These are phyloP conservation scores for Chrysoporthe austroafricana DNA, from an alignment of 2,329 filamentous ascomycete species.

Conservation along the genomic window DNA sequence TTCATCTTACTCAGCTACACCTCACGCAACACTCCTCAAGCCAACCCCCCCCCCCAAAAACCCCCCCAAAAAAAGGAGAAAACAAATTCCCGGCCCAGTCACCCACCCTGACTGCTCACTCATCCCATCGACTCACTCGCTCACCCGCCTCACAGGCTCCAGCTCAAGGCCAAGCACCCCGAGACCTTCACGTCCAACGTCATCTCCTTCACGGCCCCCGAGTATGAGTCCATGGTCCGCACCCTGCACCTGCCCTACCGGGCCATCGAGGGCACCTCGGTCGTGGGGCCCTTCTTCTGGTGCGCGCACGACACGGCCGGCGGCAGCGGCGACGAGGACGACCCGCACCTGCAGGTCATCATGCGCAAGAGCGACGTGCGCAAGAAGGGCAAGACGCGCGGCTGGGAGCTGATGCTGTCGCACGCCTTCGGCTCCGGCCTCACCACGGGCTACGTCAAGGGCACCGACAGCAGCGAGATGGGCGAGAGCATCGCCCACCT, in stretches of 20 bases:
- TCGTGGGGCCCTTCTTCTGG: constrained; percentile 69
- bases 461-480: constrained; percentile 61
- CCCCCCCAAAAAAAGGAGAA: too few relatives aligned
- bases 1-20: too few relatives aligned
- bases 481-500: constrained; percentile 54
- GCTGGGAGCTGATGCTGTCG: constrained; percentile 67
- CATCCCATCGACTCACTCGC: not conserved
- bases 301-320: constrained; percentile 60
- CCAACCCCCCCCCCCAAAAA: not conserved
- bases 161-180: constrained; percentile 58
- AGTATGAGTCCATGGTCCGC: constrained; percentile 61
- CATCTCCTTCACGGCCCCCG: constrained; percentile 54
- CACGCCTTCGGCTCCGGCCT: constrained; percentile 58
- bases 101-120: not conserved
- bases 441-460: constrained; percentile 65
- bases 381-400: constrained; percentile 65
- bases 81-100: too few relatives aligned
- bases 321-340: constrained; percentile 45
- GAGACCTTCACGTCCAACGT: constrained; percentile 62
- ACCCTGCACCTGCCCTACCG: constrained; percentile 57
- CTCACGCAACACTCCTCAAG: not conserved
- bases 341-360: constrained; percentile 64
- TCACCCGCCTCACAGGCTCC: constrained; percentile 46
- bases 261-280: constrained; percentile 60
- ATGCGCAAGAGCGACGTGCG: constrained; percentile 69